Evolutionary conservation across 2,329 filamentous ascomycete genomes (phyloP), one percentile per base, ranked within the genome.

Genomic region (Aureobasidium zeae): DNA sequence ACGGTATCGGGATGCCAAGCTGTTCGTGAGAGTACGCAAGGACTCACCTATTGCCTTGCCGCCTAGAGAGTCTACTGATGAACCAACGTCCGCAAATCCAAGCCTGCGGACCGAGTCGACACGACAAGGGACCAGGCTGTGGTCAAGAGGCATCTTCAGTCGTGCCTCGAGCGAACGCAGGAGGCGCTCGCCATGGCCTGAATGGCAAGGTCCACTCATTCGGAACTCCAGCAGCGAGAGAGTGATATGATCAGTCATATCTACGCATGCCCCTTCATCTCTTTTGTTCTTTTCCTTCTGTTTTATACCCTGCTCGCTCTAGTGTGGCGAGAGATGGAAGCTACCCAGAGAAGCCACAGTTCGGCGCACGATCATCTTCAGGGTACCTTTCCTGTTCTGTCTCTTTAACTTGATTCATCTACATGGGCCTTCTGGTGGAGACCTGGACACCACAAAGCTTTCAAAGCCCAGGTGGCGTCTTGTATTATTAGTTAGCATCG

Each of bases 1-100:
- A 55, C 86, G 88, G 55, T 96, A 93, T 60, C 73, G 95, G 31
- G 95, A 95, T 65, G 94, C 91, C 2, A 93, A 87, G 9, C 71
- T 98, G 12, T 94, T 96, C 63, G 94, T 88, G 68, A 81, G 81
- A 56, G 84, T 96, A 65, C 79, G 79, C 53, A 83, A 78, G 51
- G 68, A 75, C 48, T 48, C 52, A 12, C 55, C 57, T 1, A 47
- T 57, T 29, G 49, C 55, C 6, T 44, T 57, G 36, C 55, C 55
- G 38, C 51, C 53, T 29, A 52, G 58, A 51, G 50, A 60, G 31
- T 49, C 48, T 21, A 51, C 49, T 19, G 52, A 55, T 35, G 52
- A 53, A 25, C 44, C 51, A 42, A 49, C 52, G 35, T 55, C 57
- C 12, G 21, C n/a, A n/a, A 44, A 51, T 26, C 34, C 51, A 9